Base-by-base conservation (phyloP, 768 basidiomycete species). In the Tephrocybe sp. region DNA sequence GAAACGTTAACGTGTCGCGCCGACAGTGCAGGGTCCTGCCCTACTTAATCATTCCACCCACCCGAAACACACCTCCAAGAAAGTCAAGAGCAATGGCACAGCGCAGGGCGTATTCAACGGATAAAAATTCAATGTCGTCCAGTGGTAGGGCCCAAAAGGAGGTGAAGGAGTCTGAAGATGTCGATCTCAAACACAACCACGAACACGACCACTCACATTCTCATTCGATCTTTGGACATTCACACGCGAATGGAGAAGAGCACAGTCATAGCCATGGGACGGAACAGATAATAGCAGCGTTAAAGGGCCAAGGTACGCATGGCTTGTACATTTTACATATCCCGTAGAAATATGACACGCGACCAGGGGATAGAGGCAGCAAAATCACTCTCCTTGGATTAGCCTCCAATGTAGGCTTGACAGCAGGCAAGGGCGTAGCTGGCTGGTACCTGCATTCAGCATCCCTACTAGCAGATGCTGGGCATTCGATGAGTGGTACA, bases 401-500 rank as follows among this genome's bases (percentile, higher is more conserved):
- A 27, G 76, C 82, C 45, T 75, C 86, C 44, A 98, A 98, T 60
- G 73, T 98, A 27, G 81, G 75, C 5, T 69, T 99, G 55, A 97
- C 94, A 0, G 73, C 72, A 13, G 74, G 84, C 24, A 99, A 99
- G 65, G 95, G 93, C 31, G 60, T 77, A 10, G 94, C 95, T 31
- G 97, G 94, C 18, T 88, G 87, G 80, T 84, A 80, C 62, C 79
- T 90, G 78, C 93, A 97, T 59, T 93, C 90, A 5, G 92, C 93
- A 7, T 84, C 91, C 0, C 71, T 98, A 36, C 75, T 98, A 13
- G 95, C 95, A 3, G 95, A 97, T 58, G 94, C 94, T 0, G 94
- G 90, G 19, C 95, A 99, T 64, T 91, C 89, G 0, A 52, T 91
- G 53, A 90, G 89, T 61, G 92, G 89, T 90, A 56, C 55, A 84